Conservation (phyloP, 2,329 filamentous ascomycete species). For the Colletotrichum sp. region DNA sequence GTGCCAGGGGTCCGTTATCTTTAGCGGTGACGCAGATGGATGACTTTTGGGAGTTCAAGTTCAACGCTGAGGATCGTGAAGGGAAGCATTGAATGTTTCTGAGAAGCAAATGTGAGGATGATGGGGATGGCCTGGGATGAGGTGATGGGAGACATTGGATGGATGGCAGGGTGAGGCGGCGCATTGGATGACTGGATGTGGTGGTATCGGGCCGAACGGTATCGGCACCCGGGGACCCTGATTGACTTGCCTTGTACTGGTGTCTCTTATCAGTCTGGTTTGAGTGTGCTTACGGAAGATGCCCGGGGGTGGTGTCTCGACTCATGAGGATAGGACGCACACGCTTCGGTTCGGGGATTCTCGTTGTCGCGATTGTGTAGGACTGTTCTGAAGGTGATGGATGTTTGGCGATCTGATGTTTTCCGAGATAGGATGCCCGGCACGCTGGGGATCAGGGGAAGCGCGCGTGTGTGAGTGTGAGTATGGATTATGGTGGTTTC, state of each 20-base stretch:
- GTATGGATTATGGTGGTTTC: not conserved
- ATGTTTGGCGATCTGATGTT: not conserved
- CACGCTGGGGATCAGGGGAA: not conserved
- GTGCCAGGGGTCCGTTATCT: not conserved
- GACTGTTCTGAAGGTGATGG: too few species aligned
- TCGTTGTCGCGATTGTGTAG: not conserved
- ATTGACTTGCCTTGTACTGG: not conserved
- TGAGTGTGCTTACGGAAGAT: not conserved
- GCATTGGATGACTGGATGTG: not conserved
- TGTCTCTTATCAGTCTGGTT: not conserved
- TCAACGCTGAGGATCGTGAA: not conserved
- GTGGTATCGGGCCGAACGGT: not conserved
- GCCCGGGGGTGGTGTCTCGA: not conserved
- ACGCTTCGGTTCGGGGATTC: not conserved
- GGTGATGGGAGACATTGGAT: not conserved
- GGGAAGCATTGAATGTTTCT: not conserved
- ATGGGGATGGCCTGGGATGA: not conserved
- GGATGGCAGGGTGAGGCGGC: not conserved
- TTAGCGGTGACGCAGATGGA: not conserved
- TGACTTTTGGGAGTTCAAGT: not conserved
- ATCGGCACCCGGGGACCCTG: not conserved
- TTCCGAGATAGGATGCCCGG: not conserved
- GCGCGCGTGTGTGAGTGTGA: not conserved
- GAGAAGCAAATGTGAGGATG: not conserved
- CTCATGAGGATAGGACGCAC: not conserved